Base-by-base conservation (phyloP, 2,329 filamentous ascomycete genomes). In the Calonectria pteridis region DNA sequence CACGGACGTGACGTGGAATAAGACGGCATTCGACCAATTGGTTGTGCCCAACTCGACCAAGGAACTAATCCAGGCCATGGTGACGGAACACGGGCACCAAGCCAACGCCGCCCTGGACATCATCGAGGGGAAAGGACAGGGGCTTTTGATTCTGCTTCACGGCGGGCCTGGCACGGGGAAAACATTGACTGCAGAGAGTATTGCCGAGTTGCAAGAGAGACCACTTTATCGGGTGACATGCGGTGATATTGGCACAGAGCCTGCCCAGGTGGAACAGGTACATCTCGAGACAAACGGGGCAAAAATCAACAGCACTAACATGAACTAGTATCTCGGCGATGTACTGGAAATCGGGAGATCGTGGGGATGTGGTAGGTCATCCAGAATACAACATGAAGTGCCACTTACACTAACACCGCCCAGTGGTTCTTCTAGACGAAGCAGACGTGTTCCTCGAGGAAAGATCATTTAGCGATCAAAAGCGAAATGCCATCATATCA, bases 181-280 rank as follows among this genome's bases (percentile, higher is more conserved):
- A 59, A 77, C 76, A 0, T 63, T 77, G 9, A 77, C 76, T 3
- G 75, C 76, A 0, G 75, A 77, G 35, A 77, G 75, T 16, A 75
- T 77, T 16, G 76, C 76, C 0, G 76, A 77, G 16, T 43, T 74
- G 1, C 73, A 73, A 3, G 76, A 77, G 55, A 75, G 69, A 16
- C 75, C 75, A 4, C 20, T 77, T 1, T 77, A 77, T 28, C 67
- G 75, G 7, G 75, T 77, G 35, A 76, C 76, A 0, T 77, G 76
- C 1, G 76, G 75, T 35, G 75, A 77, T 53, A 77, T 77, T n/a
- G 76, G 76, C 3, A 77, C 64, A 1, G 75, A 77, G 3, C 76
- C 76, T 7, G 51, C 20, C 20, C 71, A 77, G 0, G 75, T 77
- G 14, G 75, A 77, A 23, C 58, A 49, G 71, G 71, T 71, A 43